Evolutionary conservation across 202 grass and related monocot species (phyloP).

Genomic region (Elaeis oleifera): DNA sequence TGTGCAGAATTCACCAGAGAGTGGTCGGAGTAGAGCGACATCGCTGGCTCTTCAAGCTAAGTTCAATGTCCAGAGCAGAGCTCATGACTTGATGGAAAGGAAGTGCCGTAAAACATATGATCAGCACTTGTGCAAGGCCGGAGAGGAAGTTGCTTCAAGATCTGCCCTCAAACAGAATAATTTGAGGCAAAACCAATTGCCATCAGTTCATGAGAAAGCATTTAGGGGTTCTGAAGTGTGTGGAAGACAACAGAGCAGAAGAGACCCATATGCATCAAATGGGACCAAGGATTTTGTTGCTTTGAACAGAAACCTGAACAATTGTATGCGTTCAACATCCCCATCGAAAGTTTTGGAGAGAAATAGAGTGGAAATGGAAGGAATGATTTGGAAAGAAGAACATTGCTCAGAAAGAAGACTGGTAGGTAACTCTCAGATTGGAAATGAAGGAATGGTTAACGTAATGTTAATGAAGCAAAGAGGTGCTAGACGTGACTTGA

Average conservation of each 20-base stretch:
- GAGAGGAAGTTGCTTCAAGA: slow-evolving; percentile 10
- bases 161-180: slow-evolving; percentile 47
- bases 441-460: slow-evolving; percentile 20
- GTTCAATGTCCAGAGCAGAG: slow-evolving; percentile 8
- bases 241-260: slow-evolving; percentile 23
- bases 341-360: slow-evolving; percentile 28
- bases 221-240: slow-evolving; percentile 16
- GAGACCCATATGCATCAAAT: slow-evolving; percentile 17
- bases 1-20: slow-evolving; percentile 4
- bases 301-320: slow-evolving; percentile 26
- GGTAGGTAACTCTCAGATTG: background rate
- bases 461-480: slow-evolving; percentile 9
- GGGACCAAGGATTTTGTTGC: slow-evolving; percentile 16
- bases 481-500: slow-evolving; percentile 30
- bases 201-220: slow-evolving; percentile 7
- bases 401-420: slow-evolving; percentile 8
- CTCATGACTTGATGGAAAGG: background rate
- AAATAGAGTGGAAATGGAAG: slow-evolving; percentile 6
- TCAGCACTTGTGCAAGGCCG: slow-evolving; percentile 5
- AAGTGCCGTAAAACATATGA: slow-evolving; percentile 12
- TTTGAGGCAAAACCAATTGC: slow-evolving; percentile 47
- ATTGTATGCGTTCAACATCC: slow-evolving; percentile 17
- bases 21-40: slow-evolving; percentile 4
- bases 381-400: slow-evolving; percentile 18
- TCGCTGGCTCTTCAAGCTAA: background rate